phyloP scores from a whole-genome alignment of 331 rosid species.

The Malus hybrid region DNA sequence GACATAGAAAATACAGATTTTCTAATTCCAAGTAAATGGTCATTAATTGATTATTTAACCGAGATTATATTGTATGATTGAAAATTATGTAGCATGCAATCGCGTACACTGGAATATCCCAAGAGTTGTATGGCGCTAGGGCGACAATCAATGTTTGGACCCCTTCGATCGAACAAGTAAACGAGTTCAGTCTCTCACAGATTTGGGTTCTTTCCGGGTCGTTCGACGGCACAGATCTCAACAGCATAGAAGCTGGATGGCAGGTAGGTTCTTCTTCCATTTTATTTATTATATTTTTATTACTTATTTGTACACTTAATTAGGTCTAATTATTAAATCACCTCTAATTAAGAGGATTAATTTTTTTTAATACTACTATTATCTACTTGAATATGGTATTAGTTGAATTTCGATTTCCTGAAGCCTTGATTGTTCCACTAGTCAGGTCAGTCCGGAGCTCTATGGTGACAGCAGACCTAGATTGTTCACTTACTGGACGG shows the following conservation, averaged over 20 bases:
- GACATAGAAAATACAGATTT: too few species aligned
- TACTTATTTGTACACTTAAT: neutral
- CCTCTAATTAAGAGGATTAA: neutral
- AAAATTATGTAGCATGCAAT: constrained; percentile 61
- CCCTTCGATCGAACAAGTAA: constrained; percentile 60
- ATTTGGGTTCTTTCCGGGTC: constrained; percentile 90
- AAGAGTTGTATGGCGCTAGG: constrained; percentile 75
- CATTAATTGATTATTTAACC: neutral
- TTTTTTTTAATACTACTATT: too few species aligned
- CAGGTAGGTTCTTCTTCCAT: constrained; percentile 79
- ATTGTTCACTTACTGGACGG: constrained; percentile 99
- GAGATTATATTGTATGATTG: neutral
- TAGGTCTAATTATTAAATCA: neutral
- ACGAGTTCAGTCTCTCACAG: constrained; percentile 90
- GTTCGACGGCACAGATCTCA: constrained; percentile 93
- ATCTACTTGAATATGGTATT: neutral
- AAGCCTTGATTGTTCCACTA: constrained; percentile 82
- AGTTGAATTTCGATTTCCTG: constrained; percentile 7
- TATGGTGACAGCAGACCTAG: constrained; percentile 97
- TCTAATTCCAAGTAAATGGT: neutral
- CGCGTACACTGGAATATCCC: constrained; percentile 64
- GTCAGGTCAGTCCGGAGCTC: constrained; percentile 99
- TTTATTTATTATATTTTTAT: neutral
- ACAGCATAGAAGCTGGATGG: constrained; percentile 99
- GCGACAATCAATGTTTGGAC: constrained; percentile 94